Conservation (phyloP, 2,329 filamentous ascomycete species). For the Aspergillus cejpii region DNA sequence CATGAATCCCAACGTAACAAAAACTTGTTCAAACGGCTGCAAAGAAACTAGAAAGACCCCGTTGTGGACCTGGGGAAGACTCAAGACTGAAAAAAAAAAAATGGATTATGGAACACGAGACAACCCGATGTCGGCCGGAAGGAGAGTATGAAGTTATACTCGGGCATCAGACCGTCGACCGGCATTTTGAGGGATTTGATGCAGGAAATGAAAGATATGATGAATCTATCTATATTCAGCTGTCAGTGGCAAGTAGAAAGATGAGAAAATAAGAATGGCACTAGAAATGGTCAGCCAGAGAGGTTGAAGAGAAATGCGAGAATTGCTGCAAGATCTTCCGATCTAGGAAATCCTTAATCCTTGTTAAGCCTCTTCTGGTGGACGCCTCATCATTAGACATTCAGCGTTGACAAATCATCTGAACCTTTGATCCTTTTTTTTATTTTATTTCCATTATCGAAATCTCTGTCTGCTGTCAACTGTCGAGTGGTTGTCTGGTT, state of each 20-base stretch:
- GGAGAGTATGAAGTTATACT: neutral
- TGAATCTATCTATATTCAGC: neutral
- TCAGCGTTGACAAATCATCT: no score
- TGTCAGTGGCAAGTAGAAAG: no score
- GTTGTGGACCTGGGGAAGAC: constrained; percentile 17
- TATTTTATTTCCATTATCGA: no score
- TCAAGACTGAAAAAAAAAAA: no score
- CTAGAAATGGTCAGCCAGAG: no score
- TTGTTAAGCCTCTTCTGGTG: neutral
- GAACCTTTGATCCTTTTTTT: no score
- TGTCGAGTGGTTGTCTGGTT: neutral
- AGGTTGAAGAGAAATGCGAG: no score
- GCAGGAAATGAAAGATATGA: neutral
- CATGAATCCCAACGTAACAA: constrained; percentile 16
- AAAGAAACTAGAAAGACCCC: constrained; percentile 5
- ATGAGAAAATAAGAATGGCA: neutral
- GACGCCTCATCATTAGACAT: neutral
- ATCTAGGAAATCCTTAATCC: neutral
- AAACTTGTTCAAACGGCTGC: constrained; percentile 10
- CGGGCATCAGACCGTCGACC: no score
- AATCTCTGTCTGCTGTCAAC: no score
- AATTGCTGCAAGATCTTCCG: neutral
- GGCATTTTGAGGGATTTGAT: neutral
- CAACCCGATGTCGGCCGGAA: neutral
- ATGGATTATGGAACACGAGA: neutral